Evolutionary conservation across 2,329 filamentous ascomycete species (phyloP).

Genomic region (Fusarium nanum): DNA sequence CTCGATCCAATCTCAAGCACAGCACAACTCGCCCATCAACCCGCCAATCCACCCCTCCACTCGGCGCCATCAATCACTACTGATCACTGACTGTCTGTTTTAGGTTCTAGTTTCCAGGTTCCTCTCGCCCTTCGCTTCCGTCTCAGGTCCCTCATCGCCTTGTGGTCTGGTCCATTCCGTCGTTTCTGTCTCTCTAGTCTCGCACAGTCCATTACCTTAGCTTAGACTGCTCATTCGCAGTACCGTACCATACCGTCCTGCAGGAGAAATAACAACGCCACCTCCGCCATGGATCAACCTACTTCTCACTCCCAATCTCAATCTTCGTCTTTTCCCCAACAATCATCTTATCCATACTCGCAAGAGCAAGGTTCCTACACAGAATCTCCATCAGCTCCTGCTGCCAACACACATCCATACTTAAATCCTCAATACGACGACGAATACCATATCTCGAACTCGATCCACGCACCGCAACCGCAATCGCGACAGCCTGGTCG

Average conservation of each 20-base stretch:
- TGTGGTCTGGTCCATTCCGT: conserved; percentile 29
- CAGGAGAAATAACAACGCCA: conserved; percentile 45
- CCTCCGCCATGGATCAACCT: conserved; percentile 50
- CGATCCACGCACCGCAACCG: conserved; percentile 36
- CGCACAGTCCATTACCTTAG: conserved; percentile 14
- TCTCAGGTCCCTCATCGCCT: conserved; percentile 25
- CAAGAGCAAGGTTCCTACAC: conserved; percentile 40
- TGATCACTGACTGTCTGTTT: not conserved
- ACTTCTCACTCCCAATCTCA: conserved; percentile 40
- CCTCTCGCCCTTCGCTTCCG: conserved; percentile 10
- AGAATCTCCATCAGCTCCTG: conserved; percentile 35
- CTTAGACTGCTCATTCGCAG: conserved; percentile 17
- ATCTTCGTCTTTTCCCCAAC: conserved; percentile 38
- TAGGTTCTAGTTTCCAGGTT: conserved; percentile 24
- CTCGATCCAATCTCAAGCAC: conserved; percentile 19
- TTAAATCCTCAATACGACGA: conserved; percentile 38
- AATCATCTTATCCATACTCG: conserved; percentile 35
- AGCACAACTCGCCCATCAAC: conserved; percentile 2
- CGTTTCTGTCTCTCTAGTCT: conserved; percentile 28
- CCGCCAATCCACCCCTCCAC: conserved; percentile 17
- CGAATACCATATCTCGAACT: conserved; percentile 28
- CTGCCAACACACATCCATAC: conserved; percentile 31
- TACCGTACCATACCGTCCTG: conserved; percentile 2
- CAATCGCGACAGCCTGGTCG: conserved; percentile 55
- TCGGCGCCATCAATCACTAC: conserved; percentile 27